Evolutionary conservation across 768 basidiomycete species (phyloP).

Genomic region (Pulveroboletus sp.): DNA sequence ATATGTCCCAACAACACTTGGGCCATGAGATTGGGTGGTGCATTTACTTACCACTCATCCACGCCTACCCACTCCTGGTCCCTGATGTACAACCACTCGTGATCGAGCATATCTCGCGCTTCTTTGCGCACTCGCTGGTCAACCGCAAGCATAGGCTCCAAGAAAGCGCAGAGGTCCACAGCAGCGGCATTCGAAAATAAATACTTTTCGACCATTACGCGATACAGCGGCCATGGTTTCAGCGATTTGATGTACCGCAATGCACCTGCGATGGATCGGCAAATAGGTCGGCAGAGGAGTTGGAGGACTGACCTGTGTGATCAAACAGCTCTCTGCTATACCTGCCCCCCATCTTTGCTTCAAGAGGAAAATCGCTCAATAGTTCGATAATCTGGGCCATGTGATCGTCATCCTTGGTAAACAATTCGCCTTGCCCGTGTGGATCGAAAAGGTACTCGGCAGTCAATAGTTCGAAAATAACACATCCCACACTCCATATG

Average conservation of each 20-base stretch:
- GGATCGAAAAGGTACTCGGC: constrained; percentile 93
- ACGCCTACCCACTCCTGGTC: constrained; percentile 28
- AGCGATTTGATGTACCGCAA: constrained; percentile 71
- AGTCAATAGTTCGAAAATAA: constrained; percentile 87
- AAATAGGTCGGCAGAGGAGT: not conserved
- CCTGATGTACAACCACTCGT: constrained; percentile 62
- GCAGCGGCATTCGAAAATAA: constrained; percentile 60
- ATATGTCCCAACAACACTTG: constrained; percentile 2
- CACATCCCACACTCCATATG: constrained; percentile 88
- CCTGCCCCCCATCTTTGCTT: constrained; percentile 78
- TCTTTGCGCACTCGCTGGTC: constrained; percentile 66
- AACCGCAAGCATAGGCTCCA: constrained; percentile 71
- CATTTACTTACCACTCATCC: constrained; percentile 29
- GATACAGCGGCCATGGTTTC: constrained; percentile 76
- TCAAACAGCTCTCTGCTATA: constrained; percentile 86
- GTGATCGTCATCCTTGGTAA: constrained; percentile 93
- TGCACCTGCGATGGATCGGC: constrained; percentile 40
- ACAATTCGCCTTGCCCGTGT: constrained; percentile 73
- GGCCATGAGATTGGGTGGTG: not conserved
- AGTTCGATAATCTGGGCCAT: constrained; percentile 94
- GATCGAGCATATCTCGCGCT: constrained; percentile 70
- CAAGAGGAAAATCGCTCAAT: constrained; percentile 69
- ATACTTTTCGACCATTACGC: constrained; percentile 90
- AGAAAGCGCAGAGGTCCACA: constrained; percentile 55
- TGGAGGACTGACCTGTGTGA: constrained; percentile 46